phyloP scores from a whole-genome alignment of 2,329 filamentous ascomycete species.

The Cercospora sesami region DNA sequence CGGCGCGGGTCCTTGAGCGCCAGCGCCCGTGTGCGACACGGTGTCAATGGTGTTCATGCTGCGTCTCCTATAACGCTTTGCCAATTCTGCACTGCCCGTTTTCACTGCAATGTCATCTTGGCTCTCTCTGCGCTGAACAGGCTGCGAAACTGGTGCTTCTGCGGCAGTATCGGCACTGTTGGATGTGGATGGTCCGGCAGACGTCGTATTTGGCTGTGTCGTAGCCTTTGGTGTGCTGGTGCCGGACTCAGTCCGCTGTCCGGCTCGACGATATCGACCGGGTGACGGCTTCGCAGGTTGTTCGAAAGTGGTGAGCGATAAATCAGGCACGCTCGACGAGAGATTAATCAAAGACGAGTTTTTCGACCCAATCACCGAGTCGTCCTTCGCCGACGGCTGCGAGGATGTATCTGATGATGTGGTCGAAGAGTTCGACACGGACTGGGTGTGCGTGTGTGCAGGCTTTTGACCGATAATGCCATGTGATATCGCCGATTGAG shows the following conservation, averaged over 20 bases:
- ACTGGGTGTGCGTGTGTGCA: slow-evolving; percentile 46
- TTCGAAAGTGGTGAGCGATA: slow-evolving; percentile 57
- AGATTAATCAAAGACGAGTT: slow-evolving; percentile 48
- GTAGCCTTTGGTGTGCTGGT: slow-evolving; percentile 37
- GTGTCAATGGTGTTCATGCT: slow-evolving; percentile 70
- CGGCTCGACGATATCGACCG: slow-evolving; percentile 76
- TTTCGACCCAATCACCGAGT: slow-evolving; percentile 37
- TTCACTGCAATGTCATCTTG: slow-evolving; percentile 71
- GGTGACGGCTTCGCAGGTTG: slow-evolving; percentile 66
- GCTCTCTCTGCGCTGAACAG: slow-evolving; percentile 44
- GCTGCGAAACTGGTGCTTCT: slow-evolving; percentile 22
- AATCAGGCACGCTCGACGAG: slow-evolving; percentile 54
- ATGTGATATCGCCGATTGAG: slow-evolving; percentile 48
- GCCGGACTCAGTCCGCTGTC: slow-evolving; percentile 54
- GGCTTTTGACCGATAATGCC: slow-evolving; percentile 27
- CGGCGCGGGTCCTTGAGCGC: slow-evolving; percentile 30
- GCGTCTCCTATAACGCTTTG: slow-evolving; percentile 75
- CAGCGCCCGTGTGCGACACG: slow-evolving; percentile 31
- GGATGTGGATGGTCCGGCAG: slow-evolving; percentile 54
- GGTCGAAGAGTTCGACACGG: slow-evolving; percentile 45
- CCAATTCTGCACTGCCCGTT: slow-evolving; percentile 61
- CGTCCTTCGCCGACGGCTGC: slow-evolving; percentile 39
- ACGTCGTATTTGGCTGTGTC: slow-evolving; percentile 45
- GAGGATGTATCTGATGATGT: slow-evolving; percentile 52
- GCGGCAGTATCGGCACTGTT: slow-evolving; percentile 53